Evolutionary conservation across 257 asterid species (phyloP), one percentile per base, ranked within the genome.

Genomic region (Galeopsis tetrahit): DNA sequence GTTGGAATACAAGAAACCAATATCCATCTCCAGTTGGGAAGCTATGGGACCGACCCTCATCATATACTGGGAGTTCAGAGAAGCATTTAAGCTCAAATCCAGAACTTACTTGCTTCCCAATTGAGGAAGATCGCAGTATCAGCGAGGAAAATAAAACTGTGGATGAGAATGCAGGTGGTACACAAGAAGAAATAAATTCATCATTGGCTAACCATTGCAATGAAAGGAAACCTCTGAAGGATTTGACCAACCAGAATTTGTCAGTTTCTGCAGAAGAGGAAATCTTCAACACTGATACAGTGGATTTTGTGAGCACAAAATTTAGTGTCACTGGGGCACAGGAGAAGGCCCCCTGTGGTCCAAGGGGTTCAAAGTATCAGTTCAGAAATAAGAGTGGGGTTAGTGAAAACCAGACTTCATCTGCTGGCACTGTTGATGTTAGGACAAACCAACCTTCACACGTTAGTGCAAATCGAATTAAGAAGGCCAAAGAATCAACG

Each of bases 61-160:
- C 79, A 40, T 82, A 80, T 66, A 64, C 72, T 56, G 88, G 92
- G 76, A 89, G 96, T 82, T 91, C 97, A 74, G 96, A 75, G 80
- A 91, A 88, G 84, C 71, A 83, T 71, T 83, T 69, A 48, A 82
- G 84, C 80, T 88, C 96, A 73, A 91, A 91, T 76, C 97, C 97
- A 33, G 99, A 91, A 81, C 91, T 91, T 56, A 83, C 86, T 64
- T 91, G 97, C 82, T 94, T 91, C 86, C 90, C 93, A 5, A 94
- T 94, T 82, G 90, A 91, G 87, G 99, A 94, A 85, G 99, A 94
- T 82, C 87, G 86, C 71, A 68, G 84, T 67, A 60, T 38, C 49
- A 84, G 93, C 66, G 97, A 88, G 71, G 97, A 81, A 76, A 83
- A 82, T 80, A 85, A 73, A 78, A 68, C 81, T 56, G 75, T 63